phyloP scores from a whole-genome alignment of 192 early-diverging fungal species.

The Umbelopsis sp. region DNA sequence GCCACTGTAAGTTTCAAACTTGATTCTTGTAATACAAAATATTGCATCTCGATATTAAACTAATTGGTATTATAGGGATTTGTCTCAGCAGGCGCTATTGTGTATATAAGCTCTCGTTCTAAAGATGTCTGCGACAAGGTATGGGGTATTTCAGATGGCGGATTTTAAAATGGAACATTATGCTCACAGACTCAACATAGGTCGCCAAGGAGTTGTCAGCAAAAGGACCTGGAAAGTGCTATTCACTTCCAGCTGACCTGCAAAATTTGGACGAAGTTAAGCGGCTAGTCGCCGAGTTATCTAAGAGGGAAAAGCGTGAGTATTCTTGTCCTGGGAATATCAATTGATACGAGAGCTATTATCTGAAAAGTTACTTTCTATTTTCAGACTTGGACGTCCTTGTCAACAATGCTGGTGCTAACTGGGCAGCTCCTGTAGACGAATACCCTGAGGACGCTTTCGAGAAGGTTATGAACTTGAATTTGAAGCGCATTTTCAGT shows the following conservation, averaged over 20 bases:
- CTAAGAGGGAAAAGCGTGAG: constrained; percentile 61
- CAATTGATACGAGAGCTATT: background rate
- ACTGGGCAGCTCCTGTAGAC: constrained; percentile 56
- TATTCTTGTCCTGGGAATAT: background rate
- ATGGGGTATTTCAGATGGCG: constrained; percentile 17
- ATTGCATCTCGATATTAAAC: background rate
- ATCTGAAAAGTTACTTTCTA: background rate
- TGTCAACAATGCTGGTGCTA: constrained; percentile 85
- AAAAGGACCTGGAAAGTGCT: constrained; percentile 71
- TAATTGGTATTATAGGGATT: constrained; percentile 53
- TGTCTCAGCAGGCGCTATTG: constrained; percentile 86
- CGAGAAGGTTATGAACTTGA: constrained; percentile 83
- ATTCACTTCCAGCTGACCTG: constrained; percentile 76
- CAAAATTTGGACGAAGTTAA: constrained; percentile 59
- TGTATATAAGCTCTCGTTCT: constrained; percentile 91
- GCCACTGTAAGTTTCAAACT: constrained; percentile 36
- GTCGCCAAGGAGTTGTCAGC: constrained; percentile 64
- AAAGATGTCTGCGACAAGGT: constrained; percentile 59
- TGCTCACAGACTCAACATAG: constrained; percentile 11
- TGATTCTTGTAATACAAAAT: background rate
- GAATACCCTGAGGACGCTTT: constrained; percentile 65
- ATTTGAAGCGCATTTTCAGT: constrained; percentile 81
- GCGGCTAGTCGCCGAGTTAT: constrained; percentile 57
- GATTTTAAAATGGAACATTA: too few species aligned
- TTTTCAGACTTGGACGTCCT: constrained; percentile 76